Conservation (phyloP, 768 basidiomycete species). For the Kwoniella shandongensis region DNA sequence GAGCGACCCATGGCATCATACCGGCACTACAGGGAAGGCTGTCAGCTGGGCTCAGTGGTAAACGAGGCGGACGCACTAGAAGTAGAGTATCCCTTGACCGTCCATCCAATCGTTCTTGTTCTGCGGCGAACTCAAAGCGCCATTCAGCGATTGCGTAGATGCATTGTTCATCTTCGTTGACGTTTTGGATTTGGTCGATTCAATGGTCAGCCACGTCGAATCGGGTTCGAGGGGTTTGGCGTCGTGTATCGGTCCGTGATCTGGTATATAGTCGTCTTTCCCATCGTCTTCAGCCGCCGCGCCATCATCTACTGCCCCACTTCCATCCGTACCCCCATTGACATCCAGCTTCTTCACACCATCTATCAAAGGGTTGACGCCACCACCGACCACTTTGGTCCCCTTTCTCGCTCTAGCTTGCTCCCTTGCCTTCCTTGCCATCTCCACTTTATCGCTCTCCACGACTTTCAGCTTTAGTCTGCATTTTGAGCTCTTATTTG, state of each 20-base stretch:
- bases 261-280: not conserved
- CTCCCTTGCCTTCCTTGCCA: slow-evolving; percentile 32
- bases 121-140: not conserved
- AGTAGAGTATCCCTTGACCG: slow-evolving; percentile 49
- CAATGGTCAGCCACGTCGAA: slow-evolving; percentile 43
- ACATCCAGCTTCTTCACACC: slow-evolving; percentile 20
- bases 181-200: slow-evolving; percentile 21
- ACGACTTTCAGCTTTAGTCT: slow-evolving; percentile 46
- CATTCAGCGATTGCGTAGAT: not conserved
- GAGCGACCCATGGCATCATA: slow-evolving; percentile 40
- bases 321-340: not conserved
- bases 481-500: slow-evolving; percentile 37
- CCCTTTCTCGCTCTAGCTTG: slow-evolving; percentile 7
- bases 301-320: not conserved
- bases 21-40: slow-evolving; percentile 27
- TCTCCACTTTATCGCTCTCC: slow-evolving; percentile 35
- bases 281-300: not conserved
- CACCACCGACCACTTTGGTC: slow-evolving; percentile 11
- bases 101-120: slow-evolving; percentile 36
- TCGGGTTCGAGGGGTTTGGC: slow-evolving; percentile 38
- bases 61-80: slow-evolving; percentile 40
- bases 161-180: slow-evolving; percentile 10
- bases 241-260: slow-evolving; percentile 25
- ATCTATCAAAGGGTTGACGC: slow-evolving; percentile 12
- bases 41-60: not conserved